Base-by-base conservation (phyloP, 225 moss, liverwort and hornwort genomes). In the Polytrichum commune region DNA sequence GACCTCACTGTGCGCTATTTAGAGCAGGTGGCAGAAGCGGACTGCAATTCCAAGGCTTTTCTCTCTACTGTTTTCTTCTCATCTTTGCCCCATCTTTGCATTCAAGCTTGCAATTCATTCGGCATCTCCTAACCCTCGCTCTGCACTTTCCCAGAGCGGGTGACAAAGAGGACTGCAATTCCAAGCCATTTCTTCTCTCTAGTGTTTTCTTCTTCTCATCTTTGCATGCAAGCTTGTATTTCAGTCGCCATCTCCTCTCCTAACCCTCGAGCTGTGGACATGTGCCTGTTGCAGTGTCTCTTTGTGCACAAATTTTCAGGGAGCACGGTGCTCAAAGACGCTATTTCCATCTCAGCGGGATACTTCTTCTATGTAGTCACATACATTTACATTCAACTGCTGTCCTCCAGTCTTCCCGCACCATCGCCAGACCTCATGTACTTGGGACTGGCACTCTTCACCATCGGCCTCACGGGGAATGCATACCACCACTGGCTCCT, bases 401-500 rank as follows among this genome's bases (percentile, higher is more conserved):
- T 75, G 13, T 67, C 81, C 60, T 33, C 33, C 5, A 33, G 33
- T 10, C 60, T 81, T 63, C 1, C 76, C 28, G 54, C 80, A 18
- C 90, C 90, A 18, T 66, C 81, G 6, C 33, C 76, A 32, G 75
- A 87, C 65, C 75, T 83, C 10, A 75, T n/a, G 70, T 72, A 73
- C 81, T 18, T 75, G 23, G 85, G 90, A 18, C 3, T 83, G 0
- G 28, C 58, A 0, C 10, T 54, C 20, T 85, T 22, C 62, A 19
- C 72, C 55, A 60, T 85, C 0, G 90, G 85, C 8, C 20, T 72
- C 1, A 4, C 18, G 0, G 88, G 88, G 30, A 90, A 85, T 25
- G 82, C 69, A 2, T 88, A 90, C 64, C 87, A 87, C 54, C 88
- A 90, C 67, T 72, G 78, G 80, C 64, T 87, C 53, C 73, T 90